A percentile compares a stretch with the other conserved stretches of the same genome.
These are phyloP conservation scores for Fraxinus angustifolia DNA, from an alignment of 305 asterid genomes.

Conservation along the genomic window DNA sequence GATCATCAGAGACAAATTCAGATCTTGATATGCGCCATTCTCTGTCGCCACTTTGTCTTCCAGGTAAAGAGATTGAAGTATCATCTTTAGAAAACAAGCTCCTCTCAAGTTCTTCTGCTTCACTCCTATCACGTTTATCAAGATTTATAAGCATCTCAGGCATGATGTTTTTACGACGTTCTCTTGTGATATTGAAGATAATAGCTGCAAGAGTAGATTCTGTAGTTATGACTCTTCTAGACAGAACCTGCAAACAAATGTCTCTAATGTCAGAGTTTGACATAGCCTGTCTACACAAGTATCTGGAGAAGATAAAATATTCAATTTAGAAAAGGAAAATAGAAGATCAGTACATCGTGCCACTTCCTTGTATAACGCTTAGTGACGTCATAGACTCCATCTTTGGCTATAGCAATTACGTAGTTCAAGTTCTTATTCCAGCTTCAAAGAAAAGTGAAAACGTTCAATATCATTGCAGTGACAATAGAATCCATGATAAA, in stretches of 20 bases:
- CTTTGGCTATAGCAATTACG: slow-evolving; percentile 64
- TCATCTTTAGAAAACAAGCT: slow-evolving; percentile 56
- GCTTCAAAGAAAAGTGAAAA: slow-evolving; percentile 42
- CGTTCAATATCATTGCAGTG: slow-evolving; percentile 26
- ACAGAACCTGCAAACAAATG: slow-evolving; percentile 57
- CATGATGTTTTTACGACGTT: slow-evolving; percentile 46
- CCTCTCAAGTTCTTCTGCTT: slow-evolving; percentile 62
- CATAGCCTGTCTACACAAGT: slow-evolving; percentile 2
- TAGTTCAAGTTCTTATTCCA: slow-evolving; percentile 79
- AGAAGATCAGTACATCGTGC: slow-evolving; percentile 60
- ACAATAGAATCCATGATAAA: not conserved
- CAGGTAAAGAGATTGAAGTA: slow-evolving; percentile 72
- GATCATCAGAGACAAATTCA: slow-evolving; percentile 69
- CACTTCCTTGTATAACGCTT: slow-evolving; percentile 91
- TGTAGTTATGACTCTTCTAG: slow-evolving; percentile 59
- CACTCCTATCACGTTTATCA: slow-evolving; percentile 66
- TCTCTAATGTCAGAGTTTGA: slow-evolving; percentile 12
- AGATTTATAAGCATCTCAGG: slow-evolving; percentile 47
- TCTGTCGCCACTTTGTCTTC: slow-evolving; percentile 85
- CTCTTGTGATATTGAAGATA: slow-evolving; percentile 55
- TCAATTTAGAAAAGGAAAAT: slow-evolving; percentile 1
- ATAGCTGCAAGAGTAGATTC: slow-evolving; percentile 55
- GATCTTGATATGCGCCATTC: slow-evolving; percentile 85
- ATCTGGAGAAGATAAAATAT: slow-evolving; percentile 6
- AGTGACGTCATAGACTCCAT: slow-evolving; percentile 91